These are phyloP conservation scores for Aspergillus sojae DNA, from an alignment of 2,329 filamentous ascomycete species.

Conservation along the genomic window DNA sequence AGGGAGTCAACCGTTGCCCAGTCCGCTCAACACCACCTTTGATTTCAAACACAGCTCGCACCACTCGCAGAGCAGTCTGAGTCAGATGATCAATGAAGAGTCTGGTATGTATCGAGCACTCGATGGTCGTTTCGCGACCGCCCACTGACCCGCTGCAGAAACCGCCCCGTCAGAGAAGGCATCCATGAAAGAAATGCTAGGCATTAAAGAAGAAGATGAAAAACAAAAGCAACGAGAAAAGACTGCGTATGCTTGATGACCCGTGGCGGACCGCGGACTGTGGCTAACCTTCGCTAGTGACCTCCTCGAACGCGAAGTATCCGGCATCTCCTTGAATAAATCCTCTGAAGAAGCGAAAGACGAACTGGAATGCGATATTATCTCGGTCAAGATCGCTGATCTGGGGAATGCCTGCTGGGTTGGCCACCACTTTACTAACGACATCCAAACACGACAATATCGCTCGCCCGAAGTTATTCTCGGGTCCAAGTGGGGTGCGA, in stretches of 20 bases:
- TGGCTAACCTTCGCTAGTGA: constrained; percentile 60
- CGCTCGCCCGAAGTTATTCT: constrained; percentile 95
- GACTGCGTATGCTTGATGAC: constrained; percentile 72
- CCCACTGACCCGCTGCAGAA: constrained; percentile 38
- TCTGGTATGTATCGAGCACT: constrained; percentile 57
- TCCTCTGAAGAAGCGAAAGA: constrained; percentile 40
- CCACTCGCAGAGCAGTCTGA: constrained; percentile 73
- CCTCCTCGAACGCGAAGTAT: constrained; percentile 87
- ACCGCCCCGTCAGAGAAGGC: constrained; percentile 49
- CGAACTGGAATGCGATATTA: constrained; percentile 64
- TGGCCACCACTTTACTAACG: constrained; percentile 97
- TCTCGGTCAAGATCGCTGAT: constrained; percentile 98
- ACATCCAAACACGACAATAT: constrained; percentile 98
- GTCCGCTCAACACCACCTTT: constrained; percentile 89
- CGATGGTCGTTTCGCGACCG: constrained; percentile 30
- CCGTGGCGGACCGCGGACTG: background rate
- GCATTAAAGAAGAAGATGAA: constrained; percentile 61
- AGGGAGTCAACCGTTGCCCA: constrained; percentile 92
- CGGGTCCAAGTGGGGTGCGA: constrained; percentile 98
- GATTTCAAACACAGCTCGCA: constrained; percentile 66
- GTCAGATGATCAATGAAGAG: constrained; percentile 76
- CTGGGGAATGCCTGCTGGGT: constrained; percentile 98
- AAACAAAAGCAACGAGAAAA: constrained; percentile 85
- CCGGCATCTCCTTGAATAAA: constrained; percentile 90
- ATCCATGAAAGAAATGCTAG: constrained; percentile 59